Conservation (phyloP, 306 rosid species). For the Spatholobus suberectus region DNA sequence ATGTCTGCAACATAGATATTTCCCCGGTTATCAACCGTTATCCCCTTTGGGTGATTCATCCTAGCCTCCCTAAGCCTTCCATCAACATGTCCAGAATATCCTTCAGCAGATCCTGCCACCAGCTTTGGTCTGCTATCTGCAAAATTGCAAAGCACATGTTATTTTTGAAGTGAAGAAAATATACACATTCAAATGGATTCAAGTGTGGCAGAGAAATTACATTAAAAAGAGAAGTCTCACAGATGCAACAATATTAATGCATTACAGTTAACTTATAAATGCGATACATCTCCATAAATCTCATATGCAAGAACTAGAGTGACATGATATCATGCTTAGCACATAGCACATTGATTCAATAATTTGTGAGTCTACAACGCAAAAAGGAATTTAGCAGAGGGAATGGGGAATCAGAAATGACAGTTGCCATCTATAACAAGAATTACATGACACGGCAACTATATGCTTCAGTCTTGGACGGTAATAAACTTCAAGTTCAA, state of each 20-base stretch:
- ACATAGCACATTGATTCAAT: conserved; percentile 15
- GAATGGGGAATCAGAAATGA: not conserved
- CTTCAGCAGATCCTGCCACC: conserved; percentile 88
- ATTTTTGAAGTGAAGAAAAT: conserved; percentile 23
- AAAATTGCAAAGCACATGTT: conserved; percentile 39
- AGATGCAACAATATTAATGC: not conserved
- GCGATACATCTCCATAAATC: not conserved
- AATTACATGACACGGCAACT: not conserved
- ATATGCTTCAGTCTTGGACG: not conserved
- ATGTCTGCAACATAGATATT: conserved; percentile 90
- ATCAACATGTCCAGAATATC: conserved; percentile 83
- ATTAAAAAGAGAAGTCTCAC: not conserved
- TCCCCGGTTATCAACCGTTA: conserved; percentile 88
- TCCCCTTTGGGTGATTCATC: conserved; percentile 90
- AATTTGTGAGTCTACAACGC: not conserved
- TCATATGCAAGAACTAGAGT: conserved; percentile 20
- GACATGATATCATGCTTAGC: not conserved
- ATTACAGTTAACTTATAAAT: not conserved
- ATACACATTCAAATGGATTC: not conserved
- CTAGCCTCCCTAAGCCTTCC: conserved; percentile 83
- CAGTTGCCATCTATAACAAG: not conserved
- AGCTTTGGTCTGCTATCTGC: conserved; percentile 88
- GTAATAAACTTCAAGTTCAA: not conserved
- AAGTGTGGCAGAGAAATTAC: not conserved
- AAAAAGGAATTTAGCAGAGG: not conserved